Conservation (phyloP, 2,329 filamentous ascomycete genomes). For the Pseudocercospora pini-densiflorae region DNA sequence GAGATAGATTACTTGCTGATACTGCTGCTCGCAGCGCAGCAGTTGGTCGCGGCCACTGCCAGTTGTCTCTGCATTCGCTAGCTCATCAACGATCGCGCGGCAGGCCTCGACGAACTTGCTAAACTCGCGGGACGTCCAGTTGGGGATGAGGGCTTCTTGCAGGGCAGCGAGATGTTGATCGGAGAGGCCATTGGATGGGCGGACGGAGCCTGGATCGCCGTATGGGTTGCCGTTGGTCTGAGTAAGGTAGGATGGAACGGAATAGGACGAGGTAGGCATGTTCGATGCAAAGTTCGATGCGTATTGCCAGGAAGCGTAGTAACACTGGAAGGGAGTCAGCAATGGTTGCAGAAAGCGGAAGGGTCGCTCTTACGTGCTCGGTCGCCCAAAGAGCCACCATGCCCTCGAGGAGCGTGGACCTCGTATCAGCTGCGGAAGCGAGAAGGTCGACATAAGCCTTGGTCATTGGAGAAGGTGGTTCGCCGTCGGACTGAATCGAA, state of each 20-base stretch:
- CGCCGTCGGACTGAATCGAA: constrained; percentile 56
- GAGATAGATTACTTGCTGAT: constrained; percentile 54
- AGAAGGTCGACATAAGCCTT: constrained; percentile 63
- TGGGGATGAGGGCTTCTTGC: constrained; percentile 56
- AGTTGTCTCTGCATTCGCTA: constrained; percentile 52
- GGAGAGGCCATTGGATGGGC: constrained; percentile 26
- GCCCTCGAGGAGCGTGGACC: constrained; percentile 65
- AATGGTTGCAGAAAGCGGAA: not conserved
- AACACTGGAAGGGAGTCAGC: constrained; percentile 43
- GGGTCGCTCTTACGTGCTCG: constrained; percentile 58
- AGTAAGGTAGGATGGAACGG: constrained; percentile 39
- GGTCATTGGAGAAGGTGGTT: constrained; percentile 54
- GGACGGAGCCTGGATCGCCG: constrained; percentile 14
- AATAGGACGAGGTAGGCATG: constrained; percentile 36
- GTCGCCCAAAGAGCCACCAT: constrained; percentile 78
- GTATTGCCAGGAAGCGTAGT: constrained; percentile 54
- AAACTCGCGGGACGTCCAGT: constrained; percentile 57
- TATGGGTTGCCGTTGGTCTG: constrained; percentile 22
- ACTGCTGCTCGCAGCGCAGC: constrained; percentile 52
- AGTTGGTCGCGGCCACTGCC: constrained; percentile 55
- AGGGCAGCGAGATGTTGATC: constrained; percentile 55
- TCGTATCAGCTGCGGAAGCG: constrained; percentile 58
- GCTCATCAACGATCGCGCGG: constrained; percentile 54
- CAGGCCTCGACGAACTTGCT: constrained; percentile 56
- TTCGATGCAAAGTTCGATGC: constrained; percentile 48